Evolutionary conservation across 139 green algal species (phyloP).

Genomic region (Ostreobium quekettii): DNA sequence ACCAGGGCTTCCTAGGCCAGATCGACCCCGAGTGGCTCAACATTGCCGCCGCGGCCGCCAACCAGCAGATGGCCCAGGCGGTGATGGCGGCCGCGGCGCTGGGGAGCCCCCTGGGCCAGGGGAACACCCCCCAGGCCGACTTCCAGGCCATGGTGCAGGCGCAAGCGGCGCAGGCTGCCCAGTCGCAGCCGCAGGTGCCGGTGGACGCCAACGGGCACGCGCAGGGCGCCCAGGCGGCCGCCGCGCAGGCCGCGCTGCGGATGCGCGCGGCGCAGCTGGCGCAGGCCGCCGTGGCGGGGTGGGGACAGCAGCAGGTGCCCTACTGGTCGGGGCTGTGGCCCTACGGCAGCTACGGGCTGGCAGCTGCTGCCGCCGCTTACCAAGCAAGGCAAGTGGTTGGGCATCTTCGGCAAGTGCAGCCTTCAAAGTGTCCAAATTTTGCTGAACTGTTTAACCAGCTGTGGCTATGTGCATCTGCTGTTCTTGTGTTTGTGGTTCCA

Average conservation of each 20-base stretch:
- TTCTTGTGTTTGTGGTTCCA: neutral
- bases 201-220: neutral
- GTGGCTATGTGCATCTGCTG: too few relatives aligned
- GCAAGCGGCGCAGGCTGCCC: neutral
- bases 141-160: neutral
- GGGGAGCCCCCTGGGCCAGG: too few relatives aligned
- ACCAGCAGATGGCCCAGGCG: too few relatives aligned
- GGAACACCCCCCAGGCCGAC: neutral
- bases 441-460: neutral
- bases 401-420: neutral
- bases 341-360: neutral
- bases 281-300: neutral
- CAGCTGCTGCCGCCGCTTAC: too few relatives aligned
- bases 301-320: neutral
- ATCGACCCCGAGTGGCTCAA: too few relatives aligned
- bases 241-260: neutral
- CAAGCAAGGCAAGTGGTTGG: too few relatives aligned
- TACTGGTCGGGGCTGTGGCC: neutral
- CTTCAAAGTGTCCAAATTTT: neutral
- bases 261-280: neutral
- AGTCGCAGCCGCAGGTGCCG: too few relatives aligned
- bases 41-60: too few relatives aligned
- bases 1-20: too few relatives aligned
- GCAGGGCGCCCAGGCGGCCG: neutral
- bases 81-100: too few relatives aligned